phyloP scores from a whole-genome alignment of 768 basidiomycete genomes.

The Multifurca ochricompacta region DNA sequence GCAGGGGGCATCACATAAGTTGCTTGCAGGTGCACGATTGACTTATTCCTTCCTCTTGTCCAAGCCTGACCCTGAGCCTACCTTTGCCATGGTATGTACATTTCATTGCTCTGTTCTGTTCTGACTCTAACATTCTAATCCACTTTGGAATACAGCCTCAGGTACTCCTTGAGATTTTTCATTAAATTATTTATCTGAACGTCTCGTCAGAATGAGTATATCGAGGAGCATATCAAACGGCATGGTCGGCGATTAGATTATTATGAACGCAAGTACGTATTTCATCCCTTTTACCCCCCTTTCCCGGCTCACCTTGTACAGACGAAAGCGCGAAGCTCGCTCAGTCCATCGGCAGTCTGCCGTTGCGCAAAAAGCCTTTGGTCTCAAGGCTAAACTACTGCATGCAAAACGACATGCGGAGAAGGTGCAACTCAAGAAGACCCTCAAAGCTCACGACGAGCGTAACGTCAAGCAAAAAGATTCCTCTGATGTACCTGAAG shows the following conservation, averaged over 20 bases:
- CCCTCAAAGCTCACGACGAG: constrained; percentile 99
- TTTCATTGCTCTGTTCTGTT: too few species aligned
- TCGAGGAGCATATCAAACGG: constrained; percentile 96
- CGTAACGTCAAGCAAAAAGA: constrained; percentile 95
- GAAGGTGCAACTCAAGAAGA: constrained; percentile 98
- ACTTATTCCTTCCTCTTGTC: too few species aligned
- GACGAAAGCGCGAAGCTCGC: constrained; percentile 79
- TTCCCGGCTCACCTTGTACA: constrained; percentile 26
- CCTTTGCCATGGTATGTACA: constrained; percentile 14
- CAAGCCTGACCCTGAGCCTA: too few species aligned
- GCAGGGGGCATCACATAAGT: too few species aligned
- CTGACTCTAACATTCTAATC: too few species aligned
- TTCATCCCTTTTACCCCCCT: background rate
- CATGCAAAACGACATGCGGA: constrained; percentile 95
- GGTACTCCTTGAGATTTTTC: constrained; percentile 32
- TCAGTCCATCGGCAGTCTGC: constrained; percentile 71
- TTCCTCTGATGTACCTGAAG: constrained; percentile 73
- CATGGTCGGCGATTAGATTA: constrained; percentile 95
- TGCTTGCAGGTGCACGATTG: too few species aligned
- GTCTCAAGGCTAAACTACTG: constrained; percentile 95
- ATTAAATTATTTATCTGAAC: background rate
- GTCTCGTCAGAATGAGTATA: constrained; percentile 85
- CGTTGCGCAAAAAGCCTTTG: constrained; percentile 87
- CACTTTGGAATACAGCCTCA: constrained; percentile 60
- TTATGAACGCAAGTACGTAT: constrained; percentile 83